Evolutionary conservation across 2,329 filamentous ascomycete species (phyloP), one percentile per base, ranked within the genome.

Genomic region (Alternaria gansuensis): DNA sequence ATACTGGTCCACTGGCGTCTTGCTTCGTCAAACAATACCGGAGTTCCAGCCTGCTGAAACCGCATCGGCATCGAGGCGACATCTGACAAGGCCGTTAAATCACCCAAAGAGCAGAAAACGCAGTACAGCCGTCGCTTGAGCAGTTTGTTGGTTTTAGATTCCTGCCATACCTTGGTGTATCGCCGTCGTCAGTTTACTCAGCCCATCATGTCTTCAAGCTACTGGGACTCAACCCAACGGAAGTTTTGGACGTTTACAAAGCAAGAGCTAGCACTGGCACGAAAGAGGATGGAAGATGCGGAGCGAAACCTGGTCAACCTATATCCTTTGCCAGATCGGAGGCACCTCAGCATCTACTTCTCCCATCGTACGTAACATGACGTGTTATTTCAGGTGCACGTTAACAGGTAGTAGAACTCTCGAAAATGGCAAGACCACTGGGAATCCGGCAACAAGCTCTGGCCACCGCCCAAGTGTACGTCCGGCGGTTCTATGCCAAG

Each of bases 151-250:
- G 41, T 17, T 23, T 2, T 24, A 17, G 0, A 23, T 44, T 40
- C 21, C n/a, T 14, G 33, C n/a, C 21, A 36, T 8, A 34, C 28
- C 10, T 13, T 2, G 13, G 14, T 9, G 29, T 7, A 41, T 11
- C 26, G 7, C 29, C n/a, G 7, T 14, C 21, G 21, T 23, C 37
- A 24, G 21, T 24, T 24, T 40, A 3, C 37, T 24, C 21, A 13
- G 37, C 33, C 37, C 63, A 63, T 17, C 59, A 97, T 97, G 94
- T 92, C 94, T 33, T 91, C 93, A 75, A 97, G 94, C 79, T 99
- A 94, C 81, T 99, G 93, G 93, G 90, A 92, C 65, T 98, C 95
- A 54, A 95, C 92, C 26, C 95, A 99, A 80, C 87, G 90, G 68
- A 90, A 88, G 68, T 87, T 91, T 81, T 99, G 95, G 95, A 90